Percentiles rank a stretch among this genome's conserved stretches.
phyloP scores from a whole-genome alignment of 1,139 yeast species.

The Eremothecium gossypii region DNA sequence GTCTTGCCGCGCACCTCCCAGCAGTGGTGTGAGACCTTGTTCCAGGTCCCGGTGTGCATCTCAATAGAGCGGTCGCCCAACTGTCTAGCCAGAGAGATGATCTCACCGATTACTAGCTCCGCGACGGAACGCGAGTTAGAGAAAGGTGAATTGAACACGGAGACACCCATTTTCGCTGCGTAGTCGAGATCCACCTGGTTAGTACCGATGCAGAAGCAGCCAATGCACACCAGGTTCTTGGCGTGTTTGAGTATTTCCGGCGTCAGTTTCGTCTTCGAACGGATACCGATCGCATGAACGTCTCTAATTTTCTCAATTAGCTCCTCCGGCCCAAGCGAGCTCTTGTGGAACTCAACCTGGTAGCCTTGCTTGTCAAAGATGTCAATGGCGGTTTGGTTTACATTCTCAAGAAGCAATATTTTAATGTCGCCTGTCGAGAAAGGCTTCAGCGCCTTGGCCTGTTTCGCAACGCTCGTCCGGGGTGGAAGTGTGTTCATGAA shows the following conservation, averaged over 20 bases:
- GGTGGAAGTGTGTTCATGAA: constrained; percentile 32
- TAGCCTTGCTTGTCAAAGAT: constrained; percentile 85
- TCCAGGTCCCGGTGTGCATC: constrained; percentile 96
- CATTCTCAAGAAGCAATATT: constrained; percentile 83
- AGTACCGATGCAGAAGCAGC: constrained; percentile 99
- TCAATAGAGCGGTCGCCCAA: constrained; percentile 95
- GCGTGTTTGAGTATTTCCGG: constrained; percentile 75
- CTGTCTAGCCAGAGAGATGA: constrained; percentile 90
- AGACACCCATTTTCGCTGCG: constrained; percentile 90
- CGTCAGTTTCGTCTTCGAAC: constrained; percentile 90
- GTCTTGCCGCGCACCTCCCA: constrained; percentile 99
- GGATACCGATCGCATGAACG: constrained; percentile 95
- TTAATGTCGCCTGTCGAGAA: constrained; percentile 60
- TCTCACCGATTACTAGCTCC: constrained; percentile 92
- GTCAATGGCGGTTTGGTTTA: constrained; percentile 82
- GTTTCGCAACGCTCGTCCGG: constrained; percentile 33
- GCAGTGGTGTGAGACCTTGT: constrained; percentile 88
- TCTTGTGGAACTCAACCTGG: constrained; percentile 90
- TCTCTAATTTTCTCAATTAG: constrained; percentile 87
- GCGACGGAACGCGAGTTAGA: constrained; percentile 98
- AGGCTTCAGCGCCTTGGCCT: constrained; percentile 58
- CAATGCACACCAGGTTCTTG: constrained; percentile 78
- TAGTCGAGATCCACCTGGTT: constrained; percentile 90
- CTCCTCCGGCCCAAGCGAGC: constrained; percentile 86
- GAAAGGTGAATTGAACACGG: constrained; percentile 98